These are phyloP conservation scores for Microdochium paspali DNA, from an alignment of 2,329 filamentous ascomycete genomes.

Conservation along the genomic window DNA sequence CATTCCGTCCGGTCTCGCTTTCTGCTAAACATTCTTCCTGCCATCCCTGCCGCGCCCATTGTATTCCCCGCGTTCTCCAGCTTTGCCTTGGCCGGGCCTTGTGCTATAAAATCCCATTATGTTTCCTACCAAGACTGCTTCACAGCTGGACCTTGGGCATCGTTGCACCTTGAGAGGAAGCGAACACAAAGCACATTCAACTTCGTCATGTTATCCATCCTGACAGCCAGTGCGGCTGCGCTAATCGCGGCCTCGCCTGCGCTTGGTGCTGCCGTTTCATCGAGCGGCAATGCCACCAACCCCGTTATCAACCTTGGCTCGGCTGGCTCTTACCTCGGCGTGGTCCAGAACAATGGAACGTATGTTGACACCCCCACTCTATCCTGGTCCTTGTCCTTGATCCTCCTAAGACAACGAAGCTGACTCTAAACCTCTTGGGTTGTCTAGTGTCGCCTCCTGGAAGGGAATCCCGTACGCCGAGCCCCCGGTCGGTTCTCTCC, in stretches of 20 bases:
- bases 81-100: not conserved
- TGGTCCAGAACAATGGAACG: not conserved
- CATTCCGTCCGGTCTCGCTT: not conserved
- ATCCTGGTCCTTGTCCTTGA: not conserved
- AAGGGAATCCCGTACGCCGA: constrained; percentile 65
- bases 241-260: not conserved
- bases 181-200: not conserved
- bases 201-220: not conserved
- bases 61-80: not conserved
- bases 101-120: not conserved
- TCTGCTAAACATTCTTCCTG: not conserved
- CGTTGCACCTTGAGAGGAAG: not conserved
- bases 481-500: constrained; percentile 54
- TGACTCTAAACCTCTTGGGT: not conserved
- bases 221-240: not conserved
- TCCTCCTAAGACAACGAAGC: not conserved
- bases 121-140: not conserved
- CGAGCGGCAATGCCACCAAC: not conserved
- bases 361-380: not conserved
- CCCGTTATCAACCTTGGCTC: not conserved
- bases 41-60: not conserved
- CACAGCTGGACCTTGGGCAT: not conserved
- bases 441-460: not conserved
- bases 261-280: not conserved
- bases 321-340: not conserved